Conservation (phyloP, 2,329 filamentous ascomycete genomes). For the Sporothrix pallida region DNA sequence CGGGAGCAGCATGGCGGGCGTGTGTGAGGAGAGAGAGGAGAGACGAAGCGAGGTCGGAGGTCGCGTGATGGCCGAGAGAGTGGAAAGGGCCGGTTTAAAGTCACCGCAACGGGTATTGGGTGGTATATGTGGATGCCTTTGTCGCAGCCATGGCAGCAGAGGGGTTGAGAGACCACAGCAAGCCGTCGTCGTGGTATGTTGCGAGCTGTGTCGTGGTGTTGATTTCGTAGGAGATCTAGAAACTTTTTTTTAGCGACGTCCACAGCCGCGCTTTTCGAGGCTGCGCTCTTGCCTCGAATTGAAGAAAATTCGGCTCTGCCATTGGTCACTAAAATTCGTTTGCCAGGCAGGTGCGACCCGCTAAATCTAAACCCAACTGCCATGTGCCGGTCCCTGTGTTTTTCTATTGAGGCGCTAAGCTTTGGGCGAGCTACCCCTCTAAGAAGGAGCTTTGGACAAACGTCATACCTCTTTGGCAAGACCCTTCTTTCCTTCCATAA, state of each 20-base stretch:
- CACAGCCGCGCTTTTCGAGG: background rate
- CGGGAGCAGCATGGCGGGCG: background rate
- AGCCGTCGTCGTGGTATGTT: background rate
- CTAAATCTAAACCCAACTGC: constrained; percentile 5
- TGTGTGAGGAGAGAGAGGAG: background rate
- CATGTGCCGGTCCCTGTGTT: constrained; percentile 18
- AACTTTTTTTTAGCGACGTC: background rate
- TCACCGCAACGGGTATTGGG: background rate
- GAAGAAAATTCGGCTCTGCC: background rate
- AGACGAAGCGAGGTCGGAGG: background rate
- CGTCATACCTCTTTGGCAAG: constrained; percentile 22
- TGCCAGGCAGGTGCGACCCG: constrained; percentile 11
- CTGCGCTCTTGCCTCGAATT: background rate
- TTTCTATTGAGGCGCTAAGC: background rate
- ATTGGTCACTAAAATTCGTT: background rate
- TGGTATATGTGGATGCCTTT: background rate
- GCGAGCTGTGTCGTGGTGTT: background rate
- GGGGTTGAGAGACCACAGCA: background rate
- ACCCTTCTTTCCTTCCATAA: background rate
- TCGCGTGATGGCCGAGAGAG: background rate
- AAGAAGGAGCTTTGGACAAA: background rate
- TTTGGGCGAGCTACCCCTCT: constrained; percentile 8
- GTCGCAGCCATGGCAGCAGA: background rate
- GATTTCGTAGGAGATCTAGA: background rate
- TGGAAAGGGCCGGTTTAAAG: background rate